A percentile compares a stretch with the other conserved stretches of the same genome.
Evolutionary conservation across 805 yeast genomes (phyloP).

Genomic region (Ogataea methylovora): DNA sequence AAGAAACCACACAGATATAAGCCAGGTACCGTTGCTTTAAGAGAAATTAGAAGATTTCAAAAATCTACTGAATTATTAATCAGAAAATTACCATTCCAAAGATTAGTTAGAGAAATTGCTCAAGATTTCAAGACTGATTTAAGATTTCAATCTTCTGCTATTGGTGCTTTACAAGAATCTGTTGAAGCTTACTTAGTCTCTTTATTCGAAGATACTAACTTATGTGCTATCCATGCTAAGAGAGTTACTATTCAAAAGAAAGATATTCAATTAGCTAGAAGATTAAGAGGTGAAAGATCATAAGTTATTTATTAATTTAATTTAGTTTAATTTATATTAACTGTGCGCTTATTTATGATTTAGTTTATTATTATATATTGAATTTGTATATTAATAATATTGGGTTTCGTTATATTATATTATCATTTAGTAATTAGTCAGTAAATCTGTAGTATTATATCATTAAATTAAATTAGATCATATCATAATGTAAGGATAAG

Average conservation of each 20-base stretch:
- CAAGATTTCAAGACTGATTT: conserved; percentile 89
- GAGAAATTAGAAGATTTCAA: conserved; percentile 97
- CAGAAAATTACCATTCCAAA: conserved; percentile 95
- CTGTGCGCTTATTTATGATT: no score
- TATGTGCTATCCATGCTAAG: conserved; percentile 98
- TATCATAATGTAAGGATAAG: no score
- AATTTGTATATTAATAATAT: no score
- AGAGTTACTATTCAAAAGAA: conserved; percentile 98
- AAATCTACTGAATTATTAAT: conserved; percentile 91
- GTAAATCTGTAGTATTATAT: no score
- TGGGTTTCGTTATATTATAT: no score
- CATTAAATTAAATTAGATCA: no score
- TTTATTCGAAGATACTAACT: conserved; percentile 93
- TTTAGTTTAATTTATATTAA: no score
- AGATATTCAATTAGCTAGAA: conserved; percentile 96
- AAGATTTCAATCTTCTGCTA: conserved; percentile 96
- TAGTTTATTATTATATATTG: no score
- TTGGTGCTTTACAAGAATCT: conserved; percentile 97
- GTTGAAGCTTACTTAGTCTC: conserved; percentile 97
- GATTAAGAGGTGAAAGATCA: conserved; percentile 95
- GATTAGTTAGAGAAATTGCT: conserved; percentile 93
- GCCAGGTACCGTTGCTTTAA: conserved; percentile 95
- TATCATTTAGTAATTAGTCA: no score
- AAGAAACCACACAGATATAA: conserved; percentile 93
- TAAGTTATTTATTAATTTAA: conserved; percentile 23